Evolutionary conservation across 352 stramenopile genomes (phyloP).

Genomic region (Globisporangium sylvaticum): DNA sequence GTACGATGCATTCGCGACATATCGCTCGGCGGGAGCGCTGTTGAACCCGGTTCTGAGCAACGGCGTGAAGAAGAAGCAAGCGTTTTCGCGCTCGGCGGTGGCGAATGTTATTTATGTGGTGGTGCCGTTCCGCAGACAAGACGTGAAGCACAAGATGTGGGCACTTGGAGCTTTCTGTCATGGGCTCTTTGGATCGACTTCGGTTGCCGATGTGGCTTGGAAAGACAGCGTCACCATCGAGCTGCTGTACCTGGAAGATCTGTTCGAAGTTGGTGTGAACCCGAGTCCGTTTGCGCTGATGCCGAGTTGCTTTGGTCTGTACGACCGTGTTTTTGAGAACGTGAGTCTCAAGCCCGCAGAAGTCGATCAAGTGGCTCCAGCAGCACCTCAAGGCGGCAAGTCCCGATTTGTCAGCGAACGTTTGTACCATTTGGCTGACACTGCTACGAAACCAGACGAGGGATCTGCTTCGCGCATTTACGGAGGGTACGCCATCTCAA

Average conservation of each 20-base stretch:
- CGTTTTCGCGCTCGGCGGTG: constrained; percentile 57
- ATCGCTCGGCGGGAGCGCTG: constrained; percentile 53
- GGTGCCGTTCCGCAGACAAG: constrained; percentile 50
- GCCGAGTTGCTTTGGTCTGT: constrained; percentile 57
- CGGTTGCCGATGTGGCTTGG: constrained; percentile 28
- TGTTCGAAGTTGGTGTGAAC: constrained; percentile 64
- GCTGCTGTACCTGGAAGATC: constrained; percentile 65
- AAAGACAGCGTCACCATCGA: constrained; percentile 60
- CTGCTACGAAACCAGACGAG: constrained; percentile 6
- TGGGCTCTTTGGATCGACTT: constrained; percentile 42
- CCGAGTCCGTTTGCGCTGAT: constrained; percentile 54
- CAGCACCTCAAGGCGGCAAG: constrained; percentile 6
- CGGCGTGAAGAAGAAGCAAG: constrained; percentile 52
- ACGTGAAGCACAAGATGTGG: constrained; percentile 78
- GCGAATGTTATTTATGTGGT: constrained; percentile 73
- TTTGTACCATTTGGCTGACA: constrained; percentile 51
- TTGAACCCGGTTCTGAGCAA: constrained; percentile 45
- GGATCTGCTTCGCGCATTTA: constrained; percentile 31
- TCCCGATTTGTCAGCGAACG: constrained; percentile 53
- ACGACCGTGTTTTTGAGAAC: constrained; percentile 62
- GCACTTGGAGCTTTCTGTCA: constrained; percentile 53
- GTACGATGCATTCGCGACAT: constrained; percentile 60
- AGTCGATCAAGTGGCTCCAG: background rate
- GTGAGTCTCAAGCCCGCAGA: constrained; percentile 41
- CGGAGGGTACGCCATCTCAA: constrained; percentile 47